Evolutionary conservation across 2,329 filamentous ascomycete genomes (phyloP).

Genomic region (Aspergillus sp.): DNA sequence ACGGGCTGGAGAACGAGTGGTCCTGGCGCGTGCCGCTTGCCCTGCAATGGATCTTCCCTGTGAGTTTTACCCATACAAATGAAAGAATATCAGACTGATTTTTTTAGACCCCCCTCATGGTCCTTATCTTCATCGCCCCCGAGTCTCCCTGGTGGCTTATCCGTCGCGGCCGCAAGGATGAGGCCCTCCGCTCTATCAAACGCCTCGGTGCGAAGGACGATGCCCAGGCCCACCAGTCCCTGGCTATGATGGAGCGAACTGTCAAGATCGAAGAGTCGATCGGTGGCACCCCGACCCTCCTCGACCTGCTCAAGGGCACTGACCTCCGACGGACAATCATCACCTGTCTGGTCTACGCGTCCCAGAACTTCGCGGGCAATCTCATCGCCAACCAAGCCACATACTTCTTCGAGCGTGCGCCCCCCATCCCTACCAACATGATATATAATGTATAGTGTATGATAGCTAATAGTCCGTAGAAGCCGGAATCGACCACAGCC

Average conservation of each 20-base stretch:
- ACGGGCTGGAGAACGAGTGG: slow-evolving; percentile 22
- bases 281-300: slow-evolving; percentile 26
- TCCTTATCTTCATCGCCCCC: slow-evolving; percentile 28
- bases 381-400: slow-evolving; percentile 64
- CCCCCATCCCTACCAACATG: background rate
- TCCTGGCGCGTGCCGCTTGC: slow-evolving; percentile 28
- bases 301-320: slow-evolving; percentile 35
- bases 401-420: slow-evolving; percentile 55
- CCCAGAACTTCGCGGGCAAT: slow-evolving; percentile 58
- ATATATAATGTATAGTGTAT: too few relatives aligned
- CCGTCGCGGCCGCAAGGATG: slow-evolving; percentile 25
- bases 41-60: slow-evolving; percentile 32
- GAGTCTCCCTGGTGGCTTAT: slow-evolving; percentile 32
- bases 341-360: slow-evolving; percentile 32
- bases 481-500: slow-evolving; percentile 27
- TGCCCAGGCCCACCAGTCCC: slow-evolving; percentile 20
- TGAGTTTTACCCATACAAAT: background rate
- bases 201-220: slow-evolving; percentile 21
- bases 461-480: slow-evolving; percentile 20
- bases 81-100: too few relatives aligned
- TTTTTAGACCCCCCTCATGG: slow-evolving; percentile 26
- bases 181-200: slow-evolving; percentile 25
- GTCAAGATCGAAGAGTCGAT: slow-evolving; percentile 32
- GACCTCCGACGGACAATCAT: slow-evolving; percentile 33
- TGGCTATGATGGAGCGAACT: slow-evolving; percentile 36